Conservation (phyloP, 2,329 filamentous ascomycete species). For the Penicillium janthinellum region DNA sequence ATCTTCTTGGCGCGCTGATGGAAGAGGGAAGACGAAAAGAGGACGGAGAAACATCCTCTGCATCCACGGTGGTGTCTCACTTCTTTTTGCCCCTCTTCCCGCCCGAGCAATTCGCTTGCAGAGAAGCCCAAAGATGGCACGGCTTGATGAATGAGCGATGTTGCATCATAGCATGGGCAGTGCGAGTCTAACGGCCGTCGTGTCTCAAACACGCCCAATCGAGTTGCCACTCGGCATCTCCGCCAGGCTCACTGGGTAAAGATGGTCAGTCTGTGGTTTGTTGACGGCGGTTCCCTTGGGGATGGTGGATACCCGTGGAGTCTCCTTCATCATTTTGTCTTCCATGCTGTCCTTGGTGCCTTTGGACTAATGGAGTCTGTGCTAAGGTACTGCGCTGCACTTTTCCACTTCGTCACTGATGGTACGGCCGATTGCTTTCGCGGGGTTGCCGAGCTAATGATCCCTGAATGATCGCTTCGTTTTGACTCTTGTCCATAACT, state of each 20-base stretch:
- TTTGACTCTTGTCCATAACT: neutral
- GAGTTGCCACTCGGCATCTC: conserved; percentile 11
- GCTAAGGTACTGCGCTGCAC: no score
- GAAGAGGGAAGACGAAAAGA: neutral
- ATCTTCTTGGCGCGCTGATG: no score
- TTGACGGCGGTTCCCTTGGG: neutral
- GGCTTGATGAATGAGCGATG: neutral
- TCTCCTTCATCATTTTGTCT: neutral
- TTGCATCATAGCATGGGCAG: neutral
- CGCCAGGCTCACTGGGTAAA: neutral
- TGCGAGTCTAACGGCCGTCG: neutral
- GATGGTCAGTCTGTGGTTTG: neutral
- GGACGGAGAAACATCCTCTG: neutral
- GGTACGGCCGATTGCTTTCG: neutral
- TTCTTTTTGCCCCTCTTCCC: neutral
- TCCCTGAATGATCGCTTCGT: neutral
- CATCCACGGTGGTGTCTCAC: neutral
- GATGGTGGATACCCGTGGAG: neutral
- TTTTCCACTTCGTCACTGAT: neutral
- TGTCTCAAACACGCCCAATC: conserved; percentile 16
- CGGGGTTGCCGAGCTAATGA: neutral
- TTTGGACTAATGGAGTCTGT: no score
- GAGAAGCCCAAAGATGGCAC: neutral
- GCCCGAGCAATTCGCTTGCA: neutral
- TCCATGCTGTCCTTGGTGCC: neutral